Evolutionary conservation across 768 basidiomycete genomes (phyloP).

Genomic region (Tephrocybe sp.): DNA sequence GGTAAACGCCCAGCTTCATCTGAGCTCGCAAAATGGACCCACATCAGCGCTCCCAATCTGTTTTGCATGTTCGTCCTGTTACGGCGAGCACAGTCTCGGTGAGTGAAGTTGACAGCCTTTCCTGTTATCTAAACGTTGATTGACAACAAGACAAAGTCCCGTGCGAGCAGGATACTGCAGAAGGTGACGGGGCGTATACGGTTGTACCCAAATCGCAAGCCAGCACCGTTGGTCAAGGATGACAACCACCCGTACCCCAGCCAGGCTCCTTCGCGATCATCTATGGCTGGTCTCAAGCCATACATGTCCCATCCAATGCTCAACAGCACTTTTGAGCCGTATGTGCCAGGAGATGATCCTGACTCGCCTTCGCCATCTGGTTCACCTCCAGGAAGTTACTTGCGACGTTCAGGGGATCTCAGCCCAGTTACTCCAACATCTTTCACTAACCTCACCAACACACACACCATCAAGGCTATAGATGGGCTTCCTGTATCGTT

Average conservation of each 20-base stretch:
- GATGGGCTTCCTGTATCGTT: slow-evolving; percentile 1
- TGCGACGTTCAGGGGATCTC: slow-evolving; percentile 3
- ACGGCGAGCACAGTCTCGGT: slow-evolving; percentile 22
- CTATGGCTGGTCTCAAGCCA: slow-evolving; percentile 31
- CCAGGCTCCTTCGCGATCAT: slow-evolving; percentile 21
- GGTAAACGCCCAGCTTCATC: not conserved
- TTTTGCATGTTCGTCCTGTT: slow-evolving; percentile 17
- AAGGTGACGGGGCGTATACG: slow-evolving; percentile 37
- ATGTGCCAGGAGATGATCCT: slow-evolving; percentile 20
- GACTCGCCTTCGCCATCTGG: slow-evolving; percentile 20
- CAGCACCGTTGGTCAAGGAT: not conserved
- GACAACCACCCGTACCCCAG: slow-evolving; percentile 24
- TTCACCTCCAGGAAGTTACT: slow-evolving; percentile 10
- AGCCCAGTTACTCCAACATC: not conserved
- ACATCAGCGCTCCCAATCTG: slow-evolving; percentile 20
- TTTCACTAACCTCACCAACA: not conserved
- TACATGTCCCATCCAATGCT: slow-evolving; percentile 47
- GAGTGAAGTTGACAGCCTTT: not conserved
- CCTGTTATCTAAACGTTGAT: not conserved
- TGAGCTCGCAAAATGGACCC: slow-evolving; percentile 19
- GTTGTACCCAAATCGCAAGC: slow-evolving; percentile 5
- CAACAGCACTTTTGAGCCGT: slow-evolving; percentile 19
- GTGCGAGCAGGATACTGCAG: slow-evolving; percentile 36
- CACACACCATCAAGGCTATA: not conserved
- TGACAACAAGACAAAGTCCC: slow-evolving; percentile 19